Evolutionary conservation across 2,329 filamentous ascomycete species (phyloP).

Genomic region (Pyrenophora graminea): DNA sequence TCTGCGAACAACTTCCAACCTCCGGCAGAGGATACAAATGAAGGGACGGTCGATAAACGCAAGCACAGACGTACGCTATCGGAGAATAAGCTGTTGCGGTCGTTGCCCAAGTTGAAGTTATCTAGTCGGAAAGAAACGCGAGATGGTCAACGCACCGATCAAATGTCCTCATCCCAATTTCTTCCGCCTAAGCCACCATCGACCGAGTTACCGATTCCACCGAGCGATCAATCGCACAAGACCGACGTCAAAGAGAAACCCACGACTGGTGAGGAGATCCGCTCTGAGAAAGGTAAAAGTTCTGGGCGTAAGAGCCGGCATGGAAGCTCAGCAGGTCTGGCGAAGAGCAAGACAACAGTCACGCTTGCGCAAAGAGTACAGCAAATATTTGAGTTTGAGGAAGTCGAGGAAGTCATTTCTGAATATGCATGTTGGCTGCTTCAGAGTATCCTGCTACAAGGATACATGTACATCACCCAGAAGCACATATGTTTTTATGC

Average conservation of each 20-base stretch:
- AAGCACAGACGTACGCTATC: conserved; percentile 65
- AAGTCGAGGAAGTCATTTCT: conserved; percentile 81
- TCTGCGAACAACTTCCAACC: conserved; percentile 39
- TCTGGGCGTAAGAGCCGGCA: conserved; percentile 33
- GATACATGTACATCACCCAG: conserved; percentile 93
- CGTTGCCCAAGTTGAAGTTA: conserved; percentile 62
- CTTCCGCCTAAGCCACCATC: conserved; percentile 37
- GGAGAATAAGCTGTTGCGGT: conserved; percentile 67
- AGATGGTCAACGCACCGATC: conserved; percentile 53
- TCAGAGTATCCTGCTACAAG: conserved; percentile 88
- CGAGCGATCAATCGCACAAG: conserved; percentile 17
- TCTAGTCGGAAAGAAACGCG: conserved; percentile 40
- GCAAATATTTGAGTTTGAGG: conserved; percentile 70
- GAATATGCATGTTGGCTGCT: conserved; percentile 95
- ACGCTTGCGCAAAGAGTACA: conserved; percentile 72
- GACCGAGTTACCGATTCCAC: conserved; percentile 13
- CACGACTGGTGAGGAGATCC: conserved; percentile 26
- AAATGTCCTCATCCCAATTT: conserved; percentile 49
- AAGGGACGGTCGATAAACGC: conserved; percentile 18
- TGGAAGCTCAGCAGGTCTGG: conserved; percentile 24
- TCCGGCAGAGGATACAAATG: conserved; percentile 18
- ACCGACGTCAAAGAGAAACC: conserved; percentile 27
- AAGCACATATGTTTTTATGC: conserved; percentile 97
- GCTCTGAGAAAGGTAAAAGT: conserved; percentile 27
- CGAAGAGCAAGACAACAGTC: conserved; percentile 49